Base-by-base conservation (phyloP, 1,284 basidiomycete species). In the Papiliotrema nemorosa region DNA sequence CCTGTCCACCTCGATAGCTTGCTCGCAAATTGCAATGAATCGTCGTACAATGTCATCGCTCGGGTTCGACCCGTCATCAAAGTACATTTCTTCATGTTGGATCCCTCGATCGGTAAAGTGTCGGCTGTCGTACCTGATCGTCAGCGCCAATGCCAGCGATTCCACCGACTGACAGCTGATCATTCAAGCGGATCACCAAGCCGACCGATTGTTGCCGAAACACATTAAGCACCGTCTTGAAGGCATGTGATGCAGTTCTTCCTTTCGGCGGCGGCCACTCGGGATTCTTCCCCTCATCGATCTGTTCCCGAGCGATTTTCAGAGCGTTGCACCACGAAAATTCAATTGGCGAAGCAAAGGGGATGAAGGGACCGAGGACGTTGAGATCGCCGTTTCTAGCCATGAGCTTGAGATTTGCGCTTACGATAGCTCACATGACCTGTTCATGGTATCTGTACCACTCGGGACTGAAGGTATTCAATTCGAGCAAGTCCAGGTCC, bases 181-280 rank as follows among this genome's bases (percentile, higher is more conserved):
- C 94, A 73, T 99, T 99, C 39, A 98, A 78, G 44, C 96, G 84
- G 31, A 98, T 85, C 35, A 98, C 91, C n/a, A 96, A 79, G 70
- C 88, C 88, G 69, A 99, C 83, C 47, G 85, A 84, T 54, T 84
- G 82, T 65, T 87, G 84, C 69, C 88, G 84, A 67, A 98, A 99
- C 70, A 96, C 92, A 42, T 91, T 84, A 54, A 97, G 78, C 59
- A 94, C 96, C 62, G 90, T 92, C 58, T 82, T 80, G 69, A 90
- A 94, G 0, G 87, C 84, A 0, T 82, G 82, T 3, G 85, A 81
- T 10, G 90, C 76, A 68, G 86, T 88, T 51, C 85, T 56, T 16
- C 40, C 53, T 27, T 54, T 57, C 26, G 34, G 24, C 16, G 29
- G n/a, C 5, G 40, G 5, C 27, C 20, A 39, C 24, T 7, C 13